These are phyloP conservation scores for Monilinia fructicola DNA, from an alignment of 2,329 filamentous ascomycete genomes.

Conservation along the genomic window DNA sequence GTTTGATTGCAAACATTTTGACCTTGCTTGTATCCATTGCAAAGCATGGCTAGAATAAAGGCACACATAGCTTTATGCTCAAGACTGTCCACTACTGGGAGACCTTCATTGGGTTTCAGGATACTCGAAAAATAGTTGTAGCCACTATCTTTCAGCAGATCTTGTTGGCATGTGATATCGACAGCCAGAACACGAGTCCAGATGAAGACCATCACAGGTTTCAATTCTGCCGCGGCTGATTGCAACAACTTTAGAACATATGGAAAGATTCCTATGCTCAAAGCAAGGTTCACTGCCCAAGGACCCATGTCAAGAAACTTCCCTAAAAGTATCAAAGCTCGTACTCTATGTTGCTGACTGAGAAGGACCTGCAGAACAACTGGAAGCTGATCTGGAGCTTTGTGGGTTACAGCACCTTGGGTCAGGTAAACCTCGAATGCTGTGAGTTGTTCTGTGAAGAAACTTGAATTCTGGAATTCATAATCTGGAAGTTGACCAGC, in stretches of 20 bases:
- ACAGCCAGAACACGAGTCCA: slow-evolving; percentile 96
- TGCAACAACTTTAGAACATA: slow-evolving; percentile 97
- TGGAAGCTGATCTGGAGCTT: slow-evolving; percentile 88
- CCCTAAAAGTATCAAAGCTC: slow-evolving; percentile 86
- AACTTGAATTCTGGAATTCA: slow-evolving; percentile 90
- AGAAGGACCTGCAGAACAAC: slow-evolving; percentile 94
- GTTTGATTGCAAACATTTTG: slow-evolving; percentile 88
- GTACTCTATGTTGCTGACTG: slow-evolving; percentile 89
- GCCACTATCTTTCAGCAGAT: slow-evolving; percentile 93
- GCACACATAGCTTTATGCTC: slow-evolving; percentile 99
- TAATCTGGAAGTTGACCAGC: slow-evolving; percentile 65
- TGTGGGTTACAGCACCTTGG: slow-evolving; percentile 78
- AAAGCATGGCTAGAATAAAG: slow-evolving; percentile 96
- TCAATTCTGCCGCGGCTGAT: slow-evolving; percentile 89
- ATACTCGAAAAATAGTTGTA: slow-evolving; percentile 97
- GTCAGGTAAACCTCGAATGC: slow-evolving; percentile 95
- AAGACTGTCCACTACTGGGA: slow-evolving; percentile 83
- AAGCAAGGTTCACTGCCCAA: slow-evolving; percentile 96
- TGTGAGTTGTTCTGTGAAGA: slow-evolving; percentile 95
- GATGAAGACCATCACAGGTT: slow-evolving; percentile 99
- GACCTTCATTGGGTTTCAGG: slow-evolving; percentile 76
- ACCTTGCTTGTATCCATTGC: slow-evolving; percentile 89
- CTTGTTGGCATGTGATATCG: slow-evolving; percentile 88
- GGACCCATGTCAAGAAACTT: slow-evolving; percentile 93
- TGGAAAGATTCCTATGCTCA: slow-evolving; percentile 97